Percentiles rank a stretch among this genome's conserved stretches.
Evolutionary conservation across 2,329 filamentous ascomycete genomes (phyloP).

Genomic region (Paraphoma chrysanthemicola): DNA sequence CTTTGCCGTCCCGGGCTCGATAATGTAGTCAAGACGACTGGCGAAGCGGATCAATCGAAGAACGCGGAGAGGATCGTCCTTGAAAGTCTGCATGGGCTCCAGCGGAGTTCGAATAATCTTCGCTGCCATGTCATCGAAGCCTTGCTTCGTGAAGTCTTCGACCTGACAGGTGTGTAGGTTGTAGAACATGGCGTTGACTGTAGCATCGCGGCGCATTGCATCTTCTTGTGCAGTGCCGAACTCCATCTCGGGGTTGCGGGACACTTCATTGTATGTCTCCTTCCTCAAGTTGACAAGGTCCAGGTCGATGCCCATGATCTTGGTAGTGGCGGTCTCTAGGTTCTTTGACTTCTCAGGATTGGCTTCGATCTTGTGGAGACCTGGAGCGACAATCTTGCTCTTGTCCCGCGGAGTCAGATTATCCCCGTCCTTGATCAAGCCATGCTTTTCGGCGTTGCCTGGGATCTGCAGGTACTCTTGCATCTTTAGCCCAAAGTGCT

Average conservation of each 20-base stretch:
- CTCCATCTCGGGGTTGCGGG: conserved; percentile 88
- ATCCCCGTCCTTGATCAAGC: conserved; percentile 49
- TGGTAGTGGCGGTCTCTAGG: conserved; percentile 87
- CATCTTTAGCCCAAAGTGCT: conserved; percentile 74
- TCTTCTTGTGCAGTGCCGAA: conserved; percentile 94
- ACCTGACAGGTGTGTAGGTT: conserved; percentile 81
- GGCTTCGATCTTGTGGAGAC: conserved; percentile 84
- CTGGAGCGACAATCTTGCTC: conserved; percentile 67
- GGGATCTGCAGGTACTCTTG: conserved; percentile 70
- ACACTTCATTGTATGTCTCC: conserved; percentile 88
- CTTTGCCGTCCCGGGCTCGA: conserved; percentile 71
- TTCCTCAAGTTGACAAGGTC: conserved; percentile 95
- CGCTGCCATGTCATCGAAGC: conserved; percentile 75
- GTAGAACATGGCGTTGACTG: conserved; percentile 95
- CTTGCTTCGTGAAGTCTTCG: conserved; percentile 82
- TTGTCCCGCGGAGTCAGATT: conserved; percentile 50
- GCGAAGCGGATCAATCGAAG: conserved; percentile 89
- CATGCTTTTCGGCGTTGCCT: conserved; percentile 68
- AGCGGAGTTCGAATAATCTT: conserved; percentile 84
- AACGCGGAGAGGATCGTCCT: conserved; percentile 88
- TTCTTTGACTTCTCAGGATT: conserved; percentile 98
- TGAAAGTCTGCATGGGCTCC: conserved; percentile 89
- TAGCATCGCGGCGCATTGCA: conserved; percentile 86
- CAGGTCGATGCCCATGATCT: conserved; percentile 83
- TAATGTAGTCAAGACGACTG: conserved; percentile 79